Conservation (phyloP, 306 rosid genomes). For the Sicyos baderoa region DNA sequence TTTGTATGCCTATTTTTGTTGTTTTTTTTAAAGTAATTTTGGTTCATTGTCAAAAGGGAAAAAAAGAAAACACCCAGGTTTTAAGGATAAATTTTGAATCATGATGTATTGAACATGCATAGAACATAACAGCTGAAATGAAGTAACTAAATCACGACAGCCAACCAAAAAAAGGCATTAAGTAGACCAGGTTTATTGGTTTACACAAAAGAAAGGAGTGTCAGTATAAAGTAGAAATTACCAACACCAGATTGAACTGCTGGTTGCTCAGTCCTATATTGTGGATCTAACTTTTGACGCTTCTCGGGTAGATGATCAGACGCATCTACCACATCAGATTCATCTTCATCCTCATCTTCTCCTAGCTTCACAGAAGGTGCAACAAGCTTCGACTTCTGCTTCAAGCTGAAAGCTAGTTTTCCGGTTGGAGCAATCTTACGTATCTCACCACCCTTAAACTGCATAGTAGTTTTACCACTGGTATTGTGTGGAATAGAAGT, state of each 20-base stretch:
- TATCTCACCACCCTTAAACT: slow-evolving; percentile 43
- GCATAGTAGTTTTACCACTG: slow-evolving; percentile 31
- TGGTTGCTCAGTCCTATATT: slow-evolving; percentile 38
- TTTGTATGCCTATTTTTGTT: too few relatives aligned
- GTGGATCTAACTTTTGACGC: slow-evolving; percentile 62
- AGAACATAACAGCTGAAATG: neutral
- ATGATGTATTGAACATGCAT: neutral
- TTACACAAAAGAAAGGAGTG: neutral
- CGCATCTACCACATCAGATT: slow-evolving; percentile 44
- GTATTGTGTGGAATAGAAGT: slow-evolving; percentile 40
- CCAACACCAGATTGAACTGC: slow-evolving; percentile 63
- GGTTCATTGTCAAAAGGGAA: too few relatives aligned
- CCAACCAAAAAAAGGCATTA: neutral
- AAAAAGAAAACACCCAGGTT: too few relatives aligned
- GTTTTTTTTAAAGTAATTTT: too few relatives aligned
- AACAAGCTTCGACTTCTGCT: slow-evolving; percentile 78
- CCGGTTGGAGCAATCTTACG: slow-evolving; percentile 57
- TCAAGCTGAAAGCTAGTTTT: slow-evolving; percentile 94
- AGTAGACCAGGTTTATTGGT: neutral
- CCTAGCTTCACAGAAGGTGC: slow-evolving; percentile 72
- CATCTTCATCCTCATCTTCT: slow-evolving; percentile 86
- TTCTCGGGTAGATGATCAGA: slow-evolving; percentile 51
- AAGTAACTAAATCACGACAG: neutral
- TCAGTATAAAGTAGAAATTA: slow-evolving; percentile 46
- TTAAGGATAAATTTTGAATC: too few relatives aligned